Conservation (phyloP, 192 early-diverging fungal species). For the Geranomyces variabilis region DNA sequence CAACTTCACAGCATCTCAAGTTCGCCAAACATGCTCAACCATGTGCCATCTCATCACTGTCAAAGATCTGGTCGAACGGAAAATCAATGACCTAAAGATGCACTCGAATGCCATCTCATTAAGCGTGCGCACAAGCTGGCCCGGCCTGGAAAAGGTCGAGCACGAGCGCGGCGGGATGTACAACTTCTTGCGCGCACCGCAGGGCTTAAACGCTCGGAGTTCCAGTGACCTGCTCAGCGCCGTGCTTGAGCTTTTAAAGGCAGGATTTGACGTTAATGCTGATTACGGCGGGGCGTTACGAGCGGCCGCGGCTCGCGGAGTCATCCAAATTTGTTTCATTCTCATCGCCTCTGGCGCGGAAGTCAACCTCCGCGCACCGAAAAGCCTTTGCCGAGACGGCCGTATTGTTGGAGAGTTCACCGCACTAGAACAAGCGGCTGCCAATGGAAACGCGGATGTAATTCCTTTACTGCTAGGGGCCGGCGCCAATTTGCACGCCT, state of each 20-base stretch:
- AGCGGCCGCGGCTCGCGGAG: background rate
- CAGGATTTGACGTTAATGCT: background rate
- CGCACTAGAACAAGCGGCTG: slow-evolving; percentile 1
- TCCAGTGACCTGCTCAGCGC: background rate
- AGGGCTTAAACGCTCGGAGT: no score
- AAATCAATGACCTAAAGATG: background rate
- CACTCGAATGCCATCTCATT: background rate
- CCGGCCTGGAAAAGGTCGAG: background rate
- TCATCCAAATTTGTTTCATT: background rate
- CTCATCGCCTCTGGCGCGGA: background rate
- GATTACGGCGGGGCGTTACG: background rate
- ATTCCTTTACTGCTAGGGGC: background rate
- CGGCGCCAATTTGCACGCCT: background rate
- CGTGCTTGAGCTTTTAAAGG: background rate
- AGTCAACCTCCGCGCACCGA: background rate
- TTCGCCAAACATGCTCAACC: background rate
- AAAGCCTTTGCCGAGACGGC: background rate
- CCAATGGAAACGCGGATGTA: background rate
- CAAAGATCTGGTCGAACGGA: background rate
- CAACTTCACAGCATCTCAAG: background rate
- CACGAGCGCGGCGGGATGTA: background rate
- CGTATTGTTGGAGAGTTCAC: background rate
- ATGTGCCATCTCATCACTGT: background rate
- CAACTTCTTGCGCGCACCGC: background rate
- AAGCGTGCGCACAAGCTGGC: background rate